Evolutionary conservation across 768 basidiomycete species (phyloP).

Genomic region (Lanmaoa rubissima): DNA sequence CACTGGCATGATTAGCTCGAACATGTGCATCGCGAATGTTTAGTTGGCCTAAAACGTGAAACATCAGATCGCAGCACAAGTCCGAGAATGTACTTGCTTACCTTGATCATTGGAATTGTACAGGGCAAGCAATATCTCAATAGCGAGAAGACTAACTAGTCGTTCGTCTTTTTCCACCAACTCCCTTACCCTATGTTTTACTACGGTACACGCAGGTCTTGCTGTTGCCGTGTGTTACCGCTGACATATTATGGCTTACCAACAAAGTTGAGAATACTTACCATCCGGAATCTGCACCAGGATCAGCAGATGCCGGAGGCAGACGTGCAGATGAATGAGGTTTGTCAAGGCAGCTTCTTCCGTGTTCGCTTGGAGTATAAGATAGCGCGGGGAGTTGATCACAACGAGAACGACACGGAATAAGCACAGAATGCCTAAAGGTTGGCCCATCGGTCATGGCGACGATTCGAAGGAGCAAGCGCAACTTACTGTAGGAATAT

Average conservation of each 20-base stretch:
- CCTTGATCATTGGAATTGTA: constrained; percentile 3
- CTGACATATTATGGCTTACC: too few relatives aligned
- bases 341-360: too few relatives aligned
- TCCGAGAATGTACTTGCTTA: not conserved
- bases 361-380: too few relatives aligned
- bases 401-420: too few relatives aligned
- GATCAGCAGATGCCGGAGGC: not conserved
- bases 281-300: constrained; percentile 19
- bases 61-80: not conserved
- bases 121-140: constrained; percentile 19
- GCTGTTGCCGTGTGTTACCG: not conserved
- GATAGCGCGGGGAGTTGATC: too few relatives aligned
- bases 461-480: too few relatives aligned
- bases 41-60: constrained; percentile 3
- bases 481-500: too few relatives aligned
- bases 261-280: not conserved
- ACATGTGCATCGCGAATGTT: constrained; percentile 4
- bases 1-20: constrained; percentile 19
- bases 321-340: too few relatives aligned
- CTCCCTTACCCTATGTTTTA: constrained; percentile 15
- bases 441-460: too few relatives aligned
- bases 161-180: constrained; percentile 8
- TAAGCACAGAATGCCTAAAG: too few relatives aligned
- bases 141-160: constrained; percentile 19
- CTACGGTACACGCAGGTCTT: not conserved